Evolutionary conservation across 2,329 filamentous ascomycete genomes (phyloP), one percentile per base, ranked within the genome.

Genomic region (Massarina eburnea): DNA sequence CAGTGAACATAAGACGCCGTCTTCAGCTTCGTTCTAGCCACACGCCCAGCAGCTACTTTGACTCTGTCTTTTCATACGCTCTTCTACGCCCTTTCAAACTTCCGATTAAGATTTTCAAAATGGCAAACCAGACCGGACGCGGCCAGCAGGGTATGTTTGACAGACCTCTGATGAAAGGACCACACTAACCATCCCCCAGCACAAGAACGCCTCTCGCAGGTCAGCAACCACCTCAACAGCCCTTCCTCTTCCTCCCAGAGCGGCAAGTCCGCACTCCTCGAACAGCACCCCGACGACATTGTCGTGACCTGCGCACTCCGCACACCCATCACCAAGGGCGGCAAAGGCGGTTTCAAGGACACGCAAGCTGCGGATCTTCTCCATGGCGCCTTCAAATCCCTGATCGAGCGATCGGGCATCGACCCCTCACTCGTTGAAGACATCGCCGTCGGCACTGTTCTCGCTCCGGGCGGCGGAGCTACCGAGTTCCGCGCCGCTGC

Each of bases 401-500:
- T 97, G 55, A 80, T 97, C 67, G 79, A 88, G 46, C 88, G 90
- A 61, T 96, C 91, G 57, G 84, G 85, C 56, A 95, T 97, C 73
- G 88, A 96, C 74, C 91, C 94, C 18, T 77, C 76, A 29, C 80
- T 94, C 27, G 90, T 99, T 39, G 89, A 97, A 73, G 94, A 99
- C 68, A 86, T 99, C 56, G 87, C 87, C 41, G 91, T 97, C 47
- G 94, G 94, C 57, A 87, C 86, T 45, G 94, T 99, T 22, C 84
- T 99, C 39, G 84, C 92, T 15, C 92, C 92, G 26, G 94, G 94
- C 51, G 94, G 91, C 59, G 94, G 92, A 58, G 94, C 94, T 18
- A 97, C 94, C 37, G 94, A 97, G 76, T 96, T 96, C 84, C 87
- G 94, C 56, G 94, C 91, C 49, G 94, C 94, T 27, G 86, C 86